phyloP scores from a whole-genome alignment of 179 eudicot species.

The Heliamphora pulchella region DNA sequence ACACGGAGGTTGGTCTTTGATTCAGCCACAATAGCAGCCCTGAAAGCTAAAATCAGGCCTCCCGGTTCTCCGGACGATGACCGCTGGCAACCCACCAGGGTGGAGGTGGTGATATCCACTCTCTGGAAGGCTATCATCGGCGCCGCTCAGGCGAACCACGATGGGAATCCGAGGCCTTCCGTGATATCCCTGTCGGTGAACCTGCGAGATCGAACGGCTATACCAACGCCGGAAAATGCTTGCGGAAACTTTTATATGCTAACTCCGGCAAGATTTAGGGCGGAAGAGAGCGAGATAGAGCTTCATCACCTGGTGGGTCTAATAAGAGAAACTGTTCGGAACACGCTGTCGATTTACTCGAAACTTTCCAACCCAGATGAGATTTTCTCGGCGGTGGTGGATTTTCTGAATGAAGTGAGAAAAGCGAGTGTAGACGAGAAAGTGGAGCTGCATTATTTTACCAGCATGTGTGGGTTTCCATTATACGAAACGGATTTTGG shows the following conservation, averaged over 20 bases:
- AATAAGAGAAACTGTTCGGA: background rate
- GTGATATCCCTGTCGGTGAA: background rate
- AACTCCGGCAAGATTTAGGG: background rate
- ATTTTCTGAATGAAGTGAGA: background rate
- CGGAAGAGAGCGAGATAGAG: background rate
- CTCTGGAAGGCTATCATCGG: slow-evolving; percentile 4
- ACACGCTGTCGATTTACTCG: background rate
- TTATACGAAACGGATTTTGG: slow-evolving; percentile 12
- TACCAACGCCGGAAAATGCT: background rate
- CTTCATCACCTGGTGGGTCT: background rate
- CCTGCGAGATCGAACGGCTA: background rate
- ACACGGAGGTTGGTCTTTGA: background rate
- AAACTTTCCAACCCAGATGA: background rate
- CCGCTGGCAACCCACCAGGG: background rate
- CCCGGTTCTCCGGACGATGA: background rate
- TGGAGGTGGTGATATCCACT: background rate
- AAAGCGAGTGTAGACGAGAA: background rate
- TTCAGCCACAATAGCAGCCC: background rate
- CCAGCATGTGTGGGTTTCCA: slow-evolving; percentile 8
- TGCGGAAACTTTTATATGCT: background rate
- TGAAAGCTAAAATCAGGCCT: background rate
- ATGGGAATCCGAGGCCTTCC: background rate
- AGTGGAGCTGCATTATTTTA: background rate
- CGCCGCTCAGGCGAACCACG: background rate
- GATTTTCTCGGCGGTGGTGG: background rate